A percentile compares a stretch with the other conserved stretches of the same genome.
These are phyloP conservation scores for Cutaneotrichosporon sp. DNA, from an alignment of 1,284 basidiomycete genomes.

Conservation along the genomic window DNA sequence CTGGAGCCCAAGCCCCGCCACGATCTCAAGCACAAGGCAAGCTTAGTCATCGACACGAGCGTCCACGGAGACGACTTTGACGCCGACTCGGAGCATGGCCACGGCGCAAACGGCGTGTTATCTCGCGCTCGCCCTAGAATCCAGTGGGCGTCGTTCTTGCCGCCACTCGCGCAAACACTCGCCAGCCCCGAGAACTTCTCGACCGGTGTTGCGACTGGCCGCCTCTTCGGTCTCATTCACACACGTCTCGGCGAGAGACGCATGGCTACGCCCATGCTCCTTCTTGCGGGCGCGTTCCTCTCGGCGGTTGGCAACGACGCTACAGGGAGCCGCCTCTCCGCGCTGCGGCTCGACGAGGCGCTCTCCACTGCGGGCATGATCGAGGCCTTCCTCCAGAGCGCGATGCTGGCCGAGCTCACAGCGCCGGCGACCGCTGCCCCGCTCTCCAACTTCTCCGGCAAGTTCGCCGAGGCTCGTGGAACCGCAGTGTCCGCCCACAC, in stretches of 20 bases:
- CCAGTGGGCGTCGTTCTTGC: constrained; percentile 4
- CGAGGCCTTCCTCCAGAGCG: constrained; percentile 8
- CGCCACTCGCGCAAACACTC: not conserved
- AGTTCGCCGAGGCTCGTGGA: constrained; percentile 6
- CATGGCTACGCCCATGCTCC: constrained; percentile 6
- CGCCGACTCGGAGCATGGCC: not conserved
- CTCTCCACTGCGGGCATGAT: constrained; percentile 4
- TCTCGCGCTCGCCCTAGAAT: not conserved
- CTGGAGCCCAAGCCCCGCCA: too few relatives aligned
- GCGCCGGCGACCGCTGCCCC: not conserved
- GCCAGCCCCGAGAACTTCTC: constrained; percentile 3
- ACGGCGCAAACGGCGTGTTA: not conserved
- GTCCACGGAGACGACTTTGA: not conserved
- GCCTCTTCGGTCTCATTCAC: constrained; percentile 4
- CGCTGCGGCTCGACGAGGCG: constrained; percentile 3
- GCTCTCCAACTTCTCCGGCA: constrained; percentile 4
- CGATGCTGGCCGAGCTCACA: constrained; percentile 3
- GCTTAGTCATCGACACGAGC: not conserved
- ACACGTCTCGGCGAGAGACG: constrained; percentile 5
- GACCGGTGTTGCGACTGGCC: constrained; percentile 1
- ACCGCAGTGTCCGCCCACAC: constrained; percentile 3
- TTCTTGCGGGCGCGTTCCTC: constrained; percentile 5
- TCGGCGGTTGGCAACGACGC: constrained; percentile 6
- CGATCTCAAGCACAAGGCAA: constrained; percentile 3
- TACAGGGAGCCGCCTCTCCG: constrained; percentile 3